A percentile compares a stretch with the other conserved stretches of the same genome.
phyloP scores from a whole-genome alignment of 2,329 filamentous ascomycete species.

The Penicillium sp. region DNA sequence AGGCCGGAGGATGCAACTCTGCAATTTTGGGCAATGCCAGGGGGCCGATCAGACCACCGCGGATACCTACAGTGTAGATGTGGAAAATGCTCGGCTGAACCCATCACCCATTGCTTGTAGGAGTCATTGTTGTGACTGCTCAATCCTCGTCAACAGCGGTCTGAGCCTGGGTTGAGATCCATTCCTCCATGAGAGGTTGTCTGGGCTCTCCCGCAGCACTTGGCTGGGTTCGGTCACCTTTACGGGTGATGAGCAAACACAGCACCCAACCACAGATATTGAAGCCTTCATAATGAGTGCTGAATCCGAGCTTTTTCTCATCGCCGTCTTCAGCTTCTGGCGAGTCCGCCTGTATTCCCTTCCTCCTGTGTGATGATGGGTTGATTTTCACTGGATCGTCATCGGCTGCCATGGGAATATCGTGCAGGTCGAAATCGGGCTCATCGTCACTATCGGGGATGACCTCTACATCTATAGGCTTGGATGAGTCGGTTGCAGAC shows the following conservation, averaged over 20 bases:
- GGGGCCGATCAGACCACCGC: slow-evolving; percentile 11
- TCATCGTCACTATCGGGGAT: slow-evolving; percentile 61
- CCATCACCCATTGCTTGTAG: slow-evolving; percentile 1
- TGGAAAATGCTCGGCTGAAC: slow-evolving; percentile 10
- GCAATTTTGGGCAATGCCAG: slow-evolving; percentile 12
- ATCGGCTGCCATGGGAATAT: slow-evolving; percentile 54
- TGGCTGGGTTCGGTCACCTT: slow-evolving; percentile 46
- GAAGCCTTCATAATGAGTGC: slow-evolving; percentile 90
- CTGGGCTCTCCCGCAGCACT: slow-evolving; percentile 36
- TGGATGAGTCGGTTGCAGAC: not conserved
- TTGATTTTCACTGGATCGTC: slow-evolving; percentile 14
- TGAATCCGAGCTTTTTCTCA: slow-evolving; percentile 86
- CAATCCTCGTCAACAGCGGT: slow-evolving; percentile 38
- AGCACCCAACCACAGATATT: slow-evolving; percentile 90
- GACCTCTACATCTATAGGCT: slow-evolving; percentile 37
- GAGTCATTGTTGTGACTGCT: slow-evolving; percentile 5
- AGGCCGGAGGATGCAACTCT: slow-evolving; percentile 6
- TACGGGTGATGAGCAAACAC: slow-evolving; percentile 80
- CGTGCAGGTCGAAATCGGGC: slow-evolving; percentile 44
- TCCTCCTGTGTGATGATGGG: not conserved
- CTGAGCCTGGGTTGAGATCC: slow-evolving; percentile 71
- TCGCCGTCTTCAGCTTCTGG: slow-evolving; percentile 42
- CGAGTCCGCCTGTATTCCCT: not conserved
- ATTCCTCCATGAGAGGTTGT: slow-evolving; percentile 75
- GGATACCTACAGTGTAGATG: slow-evolving; percentile 3